These are phyloP conservation scores for Dryas drummondii DNA, from an alignment of 306 rosid species.

Conservation along the genomic window DNA sequence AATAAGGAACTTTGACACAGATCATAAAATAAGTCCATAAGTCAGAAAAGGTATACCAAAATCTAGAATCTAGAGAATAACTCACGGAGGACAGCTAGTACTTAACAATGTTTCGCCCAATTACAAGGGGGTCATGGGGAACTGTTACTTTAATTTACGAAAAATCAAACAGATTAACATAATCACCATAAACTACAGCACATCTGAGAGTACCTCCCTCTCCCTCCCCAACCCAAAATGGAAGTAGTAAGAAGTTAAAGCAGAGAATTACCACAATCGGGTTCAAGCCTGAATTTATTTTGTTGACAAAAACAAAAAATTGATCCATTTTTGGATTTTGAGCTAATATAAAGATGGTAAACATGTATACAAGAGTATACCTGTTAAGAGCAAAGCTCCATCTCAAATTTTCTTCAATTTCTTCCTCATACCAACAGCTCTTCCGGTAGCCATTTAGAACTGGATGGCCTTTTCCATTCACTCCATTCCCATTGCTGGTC, in stretches of 20 bases:
- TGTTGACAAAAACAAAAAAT: background rate
- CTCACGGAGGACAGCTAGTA: background rate
- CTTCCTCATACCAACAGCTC: slow-evolving; percentile 98
- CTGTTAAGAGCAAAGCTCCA: slow-evolving; percentile 98
- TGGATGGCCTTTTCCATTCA: slow-evolving; percentile 52
- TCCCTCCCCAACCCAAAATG: too few relatives aligned
- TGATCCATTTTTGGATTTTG: background rate
- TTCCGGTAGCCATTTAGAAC: slow-evolving; percentile 74
- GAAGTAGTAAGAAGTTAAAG: too few relatives aligned
- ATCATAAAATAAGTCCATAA: background rate
- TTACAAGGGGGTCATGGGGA: too few relatives aligned
- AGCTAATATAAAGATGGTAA: too few relatives aligned
- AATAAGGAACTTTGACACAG: slow-evolving; percentile 3
- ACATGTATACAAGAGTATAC: slow-evolving; percentile 27
- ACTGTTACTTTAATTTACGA: too few relatives aligned
- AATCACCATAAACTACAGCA: too few relatives aligned
- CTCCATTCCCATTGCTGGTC: slow-evolving; percentile 47
- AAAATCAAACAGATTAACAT: too few relatives aligned
- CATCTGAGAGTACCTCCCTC: too few relatives aligned
- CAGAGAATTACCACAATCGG: too few relatives aligned
- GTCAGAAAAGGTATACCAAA: background rate
- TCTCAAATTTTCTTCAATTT: slow-evolving; percentile 88
- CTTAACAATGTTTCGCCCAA: background rate
- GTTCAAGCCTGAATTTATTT: too few relatives aligned
- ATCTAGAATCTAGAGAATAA: background rate